phyloP scores from a whole-genome alignment of 805 yeast species.

The Blastobotrys mokoenaii region DNA sequence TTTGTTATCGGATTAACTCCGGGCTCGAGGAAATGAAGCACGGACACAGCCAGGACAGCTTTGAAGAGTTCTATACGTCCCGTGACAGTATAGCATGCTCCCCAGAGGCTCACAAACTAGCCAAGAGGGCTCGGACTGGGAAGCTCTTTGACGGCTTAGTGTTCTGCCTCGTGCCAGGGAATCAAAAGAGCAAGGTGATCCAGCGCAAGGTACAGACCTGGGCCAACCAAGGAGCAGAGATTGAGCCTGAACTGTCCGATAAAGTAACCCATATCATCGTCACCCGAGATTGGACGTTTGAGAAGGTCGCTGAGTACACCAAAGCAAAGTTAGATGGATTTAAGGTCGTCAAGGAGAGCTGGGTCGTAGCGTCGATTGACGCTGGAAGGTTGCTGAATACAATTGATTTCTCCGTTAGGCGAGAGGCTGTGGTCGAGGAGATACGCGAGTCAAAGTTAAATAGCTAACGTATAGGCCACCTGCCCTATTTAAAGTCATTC shows the following conservation, averaged over 20 bases:
- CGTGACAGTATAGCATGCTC: no score
- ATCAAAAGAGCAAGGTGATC: conserved; percentile 6
- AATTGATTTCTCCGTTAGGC: conserved; percentile 24
- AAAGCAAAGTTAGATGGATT: conserved; percentile 4
- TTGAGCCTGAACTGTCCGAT: conserved; percentile 7
- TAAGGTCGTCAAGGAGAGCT: conserved; percentile 5
- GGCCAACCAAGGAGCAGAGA: conserved; percentile 20
- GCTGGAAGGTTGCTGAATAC: conserved; percentile 11
- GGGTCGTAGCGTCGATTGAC: conserved; percentile 18
- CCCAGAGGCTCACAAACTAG: no score
- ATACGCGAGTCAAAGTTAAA: neutral
- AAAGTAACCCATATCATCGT: conserved; percentile 24
- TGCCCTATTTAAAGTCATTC: conserved; percentile 22
- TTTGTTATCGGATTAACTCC: no score
- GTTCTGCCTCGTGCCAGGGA: conserved; percentile 7
- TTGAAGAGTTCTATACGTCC: no score
- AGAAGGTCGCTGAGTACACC: neutral
- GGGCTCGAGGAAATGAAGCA: no score
- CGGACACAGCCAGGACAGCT: neutral
- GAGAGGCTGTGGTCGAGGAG: conserved; percentile 8
- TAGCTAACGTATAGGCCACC: conserved; percentile 17
- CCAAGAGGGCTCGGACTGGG: neutral
- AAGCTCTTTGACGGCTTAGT: neutral
- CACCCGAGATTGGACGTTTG: conserved; percentile 8
- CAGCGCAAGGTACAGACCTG: conserved; percentile 10